These are phyloP conservation scores for Trypanosoma rangeli DNA, from an alignment of 208 protist genomes.

Conservation along the genomic window DNA sequence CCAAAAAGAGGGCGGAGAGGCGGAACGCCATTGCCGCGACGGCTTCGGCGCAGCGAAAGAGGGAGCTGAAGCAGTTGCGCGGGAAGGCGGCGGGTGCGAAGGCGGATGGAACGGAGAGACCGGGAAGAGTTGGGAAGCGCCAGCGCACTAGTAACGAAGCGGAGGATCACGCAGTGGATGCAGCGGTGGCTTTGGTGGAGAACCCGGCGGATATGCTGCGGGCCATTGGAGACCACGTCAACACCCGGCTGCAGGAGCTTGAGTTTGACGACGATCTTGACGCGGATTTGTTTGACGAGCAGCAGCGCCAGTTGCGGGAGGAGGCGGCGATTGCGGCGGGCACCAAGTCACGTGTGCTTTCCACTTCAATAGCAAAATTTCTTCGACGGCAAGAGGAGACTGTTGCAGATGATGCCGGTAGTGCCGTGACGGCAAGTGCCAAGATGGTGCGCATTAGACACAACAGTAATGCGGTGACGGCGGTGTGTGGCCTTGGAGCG, in stretches of 20 bases:
- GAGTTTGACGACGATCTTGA: conserved; percentile 65
- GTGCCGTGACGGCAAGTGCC: neutral
- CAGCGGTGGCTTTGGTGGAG: conserved; percentile 15
- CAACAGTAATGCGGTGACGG: conserved; percentile 88
- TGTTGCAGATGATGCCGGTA: neutral
- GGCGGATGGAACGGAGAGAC: neutral
- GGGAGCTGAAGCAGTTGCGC: conserved; percentile 22
- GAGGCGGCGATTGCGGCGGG: conserved; percentile 77
- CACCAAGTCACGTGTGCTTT: conserved; percentile 67
- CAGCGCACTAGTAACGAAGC: neutral
- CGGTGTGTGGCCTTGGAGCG: conserved; percentile 58
- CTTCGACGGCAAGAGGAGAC: conserved; percentile 25
- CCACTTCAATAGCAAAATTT: conserved; percentile 42
- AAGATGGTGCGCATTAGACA: conserved; percentile 60
- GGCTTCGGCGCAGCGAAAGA: conserved; percentile 40
- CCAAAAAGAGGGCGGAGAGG: conserved; percentile 64
- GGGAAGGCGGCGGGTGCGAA: neutral
- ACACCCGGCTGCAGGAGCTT: conserved; percentile 70
- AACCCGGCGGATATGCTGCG: conserved; percentile 37
- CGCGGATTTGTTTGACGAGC: conserved; percentile 73
- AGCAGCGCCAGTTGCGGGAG: conserved; percentile 66
- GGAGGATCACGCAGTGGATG: conserved; percentile 29
- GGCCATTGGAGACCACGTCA: conserved; percentile 76
- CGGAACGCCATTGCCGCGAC: conserved; percentile 43
- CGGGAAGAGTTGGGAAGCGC: conserved; percentile 5